These are phyloP conservation scores for Pichia sp. DNA, from an alignment of 1,139 yeast genomes.

Conservation along the genomic window DNA sequence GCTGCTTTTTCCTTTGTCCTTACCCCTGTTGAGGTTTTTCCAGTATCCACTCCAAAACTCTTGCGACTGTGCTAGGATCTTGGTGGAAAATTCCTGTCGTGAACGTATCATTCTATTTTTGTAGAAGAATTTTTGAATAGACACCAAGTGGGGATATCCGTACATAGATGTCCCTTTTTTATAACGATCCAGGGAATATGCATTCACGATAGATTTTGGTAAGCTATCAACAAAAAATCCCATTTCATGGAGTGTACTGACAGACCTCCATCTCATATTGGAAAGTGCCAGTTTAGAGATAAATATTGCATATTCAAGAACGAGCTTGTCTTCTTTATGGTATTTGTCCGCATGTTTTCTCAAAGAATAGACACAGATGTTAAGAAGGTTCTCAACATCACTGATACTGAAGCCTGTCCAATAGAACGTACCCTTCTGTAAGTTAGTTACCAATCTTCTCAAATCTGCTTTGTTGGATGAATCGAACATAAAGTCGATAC, in stretches of 20 bases:
- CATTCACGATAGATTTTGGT: constrained; percentile 33
- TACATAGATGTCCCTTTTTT: constrained; percentile 32
- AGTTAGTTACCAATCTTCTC: constrained; percentile 48
- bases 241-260: constrained; percentile 58
- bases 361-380: constrained; percentile 42
- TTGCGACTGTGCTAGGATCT: constrained; percentile 30
- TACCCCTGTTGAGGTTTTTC: constrained; percentile 19
- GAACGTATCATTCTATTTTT: constrained; percentile 41
- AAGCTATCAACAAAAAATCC: constrained; percentile 42
- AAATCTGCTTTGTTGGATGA: constrained; percentile 48
- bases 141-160: constrained; percentile 55
- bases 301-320: constrained; percentile 37
- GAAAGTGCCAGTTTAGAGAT: constrained; percentile 42
- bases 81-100: constrained; percentile 25
- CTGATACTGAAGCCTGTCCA: constrained; percentile 65
- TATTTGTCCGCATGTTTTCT: constrained; percentile 31
- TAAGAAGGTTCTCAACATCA: constrained; percentile 45
- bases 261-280: constrained; percentile 50
- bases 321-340: constrained; percentile 30
- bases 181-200: constrained; percentile 39
- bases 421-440: constrained; percentile 61
- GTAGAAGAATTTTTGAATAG: constrained; percentile 46
- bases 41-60: constrained; percentile 50
- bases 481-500: constrained; percentile 65
- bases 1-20: background rate